Conservation (phyloP, 257 asterid species). For the Solanum microdontum region DNA sequence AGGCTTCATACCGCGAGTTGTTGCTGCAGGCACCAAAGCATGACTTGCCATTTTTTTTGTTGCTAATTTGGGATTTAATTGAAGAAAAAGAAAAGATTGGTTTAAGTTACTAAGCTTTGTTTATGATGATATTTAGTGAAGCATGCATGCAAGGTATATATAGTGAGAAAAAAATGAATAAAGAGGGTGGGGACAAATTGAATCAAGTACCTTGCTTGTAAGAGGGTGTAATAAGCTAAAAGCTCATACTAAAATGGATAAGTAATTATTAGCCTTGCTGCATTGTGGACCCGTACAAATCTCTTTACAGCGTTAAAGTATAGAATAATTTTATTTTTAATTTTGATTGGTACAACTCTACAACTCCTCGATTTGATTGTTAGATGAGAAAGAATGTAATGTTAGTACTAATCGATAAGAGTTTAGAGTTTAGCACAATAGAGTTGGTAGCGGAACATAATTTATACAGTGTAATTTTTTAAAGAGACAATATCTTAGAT, state of each 20-base stretch:
- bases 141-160: conserved; percentile 26
- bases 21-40: conserved; percentile 18
- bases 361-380: neutral
- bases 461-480: neutral
- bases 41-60: neutral
- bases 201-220: conserved; percentile 79
- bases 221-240: conserved; percentile 27
- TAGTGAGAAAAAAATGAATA: conserved; percentile 25
- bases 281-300: conserved; percentile 17
- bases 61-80: neutral
- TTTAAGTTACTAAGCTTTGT: neutral
- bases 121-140: neutral
- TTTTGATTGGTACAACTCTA: neutral
- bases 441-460: neutral
- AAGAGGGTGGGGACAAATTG: conserved; percentile 11
- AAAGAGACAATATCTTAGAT: no score
- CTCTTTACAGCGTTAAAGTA: conserved; percentile 1
- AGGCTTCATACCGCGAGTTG: conserved; percentile 8
- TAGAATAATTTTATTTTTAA: neutral
- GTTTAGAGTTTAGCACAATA: neutral
- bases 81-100: neutral
- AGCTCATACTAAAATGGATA: conserved; percentile 19
- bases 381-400: neutral
- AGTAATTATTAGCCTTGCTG: conserved; percentile 7
- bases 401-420: neutral